A percentile compares a stretch with the other conserved stretches of the same genome.
These are phyloP conservation scores for Sporothrix brasiliensis DNA, from an alignment of 2,329 filamentous ascomycete genomes.

Conservation along the genomic window DNA sequence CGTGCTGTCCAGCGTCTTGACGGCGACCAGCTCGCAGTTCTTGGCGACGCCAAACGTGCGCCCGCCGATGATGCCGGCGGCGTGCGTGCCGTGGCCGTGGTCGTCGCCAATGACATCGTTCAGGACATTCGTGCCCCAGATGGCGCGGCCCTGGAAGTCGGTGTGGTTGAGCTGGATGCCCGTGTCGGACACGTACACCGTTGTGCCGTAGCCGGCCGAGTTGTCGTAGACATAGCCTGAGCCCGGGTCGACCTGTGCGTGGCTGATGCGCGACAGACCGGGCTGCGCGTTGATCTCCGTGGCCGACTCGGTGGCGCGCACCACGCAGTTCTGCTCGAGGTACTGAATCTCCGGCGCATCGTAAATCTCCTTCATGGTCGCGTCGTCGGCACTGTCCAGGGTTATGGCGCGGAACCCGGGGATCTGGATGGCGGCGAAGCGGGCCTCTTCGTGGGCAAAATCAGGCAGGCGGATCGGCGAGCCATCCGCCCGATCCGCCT, in stretches of 20 bases:
- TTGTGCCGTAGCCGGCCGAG: conserved; percentile 58
- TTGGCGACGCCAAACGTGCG: conserved; percentile 65
- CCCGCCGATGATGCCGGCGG: conserved; percentile 64
- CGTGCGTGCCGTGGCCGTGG: conserved; percentile 46
- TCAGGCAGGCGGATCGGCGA: neutral
- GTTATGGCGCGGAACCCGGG: conserved; percentile 57
- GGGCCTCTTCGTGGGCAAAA: conserved; percentile 4
- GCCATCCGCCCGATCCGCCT: neutral
- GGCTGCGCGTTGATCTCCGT: conserved; percentile 58
- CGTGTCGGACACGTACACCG: conserved; percentile 67
- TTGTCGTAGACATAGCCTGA: conserved; percentile 56
- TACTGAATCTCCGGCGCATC: conserved; percentile 48
- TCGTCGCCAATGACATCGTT: conserved; percentile 19
- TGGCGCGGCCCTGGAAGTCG: conserved; percentile 60
- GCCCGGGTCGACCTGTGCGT: conserved; percentile 42
- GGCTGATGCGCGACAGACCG: conserved; percentile 59
- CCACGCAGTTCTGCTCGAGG: conserved; percentile 53
- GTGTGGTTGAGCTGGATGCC: conserved; percentile 61
- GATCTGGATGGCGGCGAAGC: conserved; percentile 53
- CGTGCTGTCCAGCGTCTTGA: conserved; percentile 62
- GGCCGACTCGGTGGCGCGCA: conserved; percentile 47
- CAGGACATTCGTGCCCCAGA: conserved; percentile 20
- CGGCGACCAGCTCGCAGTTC: conserved; percentile 50
- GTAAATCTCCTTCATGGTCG: conserved; percentile 49
- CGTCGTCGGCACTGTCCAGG: conserved; percentile 42